Conservation (phyloP, 225 moss, liverwort and hornwort species). For the Thuidium tamariscinum region DNA sequence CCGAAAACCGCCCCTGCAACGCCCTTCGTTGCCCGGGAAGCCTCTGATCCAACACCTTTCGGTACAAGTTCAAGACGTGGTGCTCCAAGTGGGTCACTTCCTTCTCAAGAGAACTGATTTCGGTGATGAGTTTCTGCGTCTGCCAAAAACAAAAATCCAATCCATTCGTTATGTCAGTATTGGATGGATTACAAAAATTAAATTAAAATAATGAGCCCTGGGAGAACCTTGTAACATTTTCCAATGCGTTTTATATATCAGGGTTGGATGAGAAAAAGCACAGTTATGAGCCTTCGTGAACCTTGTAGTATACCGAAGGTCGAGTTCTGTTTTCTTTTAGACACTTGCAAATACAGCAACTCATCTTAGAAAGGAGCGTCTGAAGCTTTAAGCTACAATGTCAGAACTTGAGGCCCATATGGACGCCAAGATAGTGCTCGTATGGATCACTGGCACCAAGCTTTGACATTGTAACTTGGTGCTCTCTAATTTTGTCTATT, state of each 20-base stretch:
- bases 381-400: background rate
- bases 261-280: background rate
- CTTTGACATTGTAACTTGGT: background rate
- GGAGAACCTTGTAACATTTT: background rate
- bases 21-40: background rate
- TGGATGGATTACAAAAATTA: too few relatives aligned
- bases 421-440: background rate
- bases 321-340: background rate
- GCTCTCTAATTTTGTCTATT: background rate
- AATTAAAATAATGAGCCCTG: background rate
- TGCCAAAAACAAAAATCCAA: background rate
- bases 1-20: constrained; percentile 11
- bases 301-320: background rate
- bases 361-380: background rate
- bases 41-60: constrained; percentile 67
- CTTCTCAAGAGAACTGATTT: constrained; percentile 64
- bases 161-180: background rate
- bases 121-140: constrained; percentile 76
- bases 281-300: background rate
- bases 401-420: background rate
- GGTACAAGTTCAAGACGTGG: constrained; percentile 70
- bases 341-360: background rate
- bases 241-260: background rate
- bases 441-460: background rate
- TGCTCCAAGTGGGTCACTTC: constrained; percentile 85